Evolutionary conservation across 2,329 filamentous ascomycete species (phyloP), one percentile per base, ranked within the genome.

Genomic region (Bipolaris bicolor): DNA sequence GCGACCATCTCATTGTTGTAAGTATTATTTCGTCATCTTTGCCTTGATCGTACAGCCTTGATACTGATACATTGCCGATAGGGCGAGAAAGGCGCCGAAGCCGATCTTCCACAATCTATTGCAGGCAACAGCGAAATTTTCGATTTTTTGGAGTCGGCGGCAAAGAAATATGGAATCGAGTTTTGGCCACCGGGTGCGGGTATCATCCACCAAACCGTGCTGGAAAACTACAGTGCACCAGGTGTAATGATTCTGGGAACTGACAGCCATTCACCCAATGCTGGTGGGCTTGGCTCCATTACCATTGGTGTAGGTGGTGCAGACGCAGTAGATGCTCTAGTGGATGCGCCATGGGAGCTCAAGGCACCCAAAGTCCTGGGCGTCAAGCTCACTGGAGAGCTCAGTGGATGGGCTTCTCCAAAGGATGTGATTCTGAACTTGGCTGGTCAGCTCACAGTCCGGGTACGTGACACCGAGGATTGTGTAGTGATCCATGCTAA

Each of bases 171-270:
- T 24, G 78, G 78, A 1, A 82, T 82, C 55, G 75, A 77, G 55
- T 77, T 77, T 41, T 77, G 75, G 75, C 75, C 75, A 22, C 75
- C 75, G 10, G 75, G 75, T 20, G 75, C 75, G 6, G 75, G 75
- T 40, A 77, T 77, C 44, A 77, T 99, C 65, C 95, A 99, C 80
- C 95, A 99, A 84, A 96, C 91, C 50, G 95, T 99, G 20, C 80
- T 99, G 68, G 95, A 99, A 82, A 98, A 99, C 80, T 99, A 99
- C 75, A 91, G 93, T 33, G 88, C 94, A n/a, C 95, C 95, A 18
- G 95, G 95, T 48, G 80, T 98, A 68, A 97, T 99, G 93, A 98
- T 99, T 92, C 85, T 99, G 39, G 95, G 95, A 54, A 99, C 95
- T 29, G 95, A 99, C 78, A 96, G 91, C 71, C 95, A 99, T 78